Evolutionary conservation across 345 rosid species (phyloP).

Genomic region (Mallotus nudiflorus): DNA sequence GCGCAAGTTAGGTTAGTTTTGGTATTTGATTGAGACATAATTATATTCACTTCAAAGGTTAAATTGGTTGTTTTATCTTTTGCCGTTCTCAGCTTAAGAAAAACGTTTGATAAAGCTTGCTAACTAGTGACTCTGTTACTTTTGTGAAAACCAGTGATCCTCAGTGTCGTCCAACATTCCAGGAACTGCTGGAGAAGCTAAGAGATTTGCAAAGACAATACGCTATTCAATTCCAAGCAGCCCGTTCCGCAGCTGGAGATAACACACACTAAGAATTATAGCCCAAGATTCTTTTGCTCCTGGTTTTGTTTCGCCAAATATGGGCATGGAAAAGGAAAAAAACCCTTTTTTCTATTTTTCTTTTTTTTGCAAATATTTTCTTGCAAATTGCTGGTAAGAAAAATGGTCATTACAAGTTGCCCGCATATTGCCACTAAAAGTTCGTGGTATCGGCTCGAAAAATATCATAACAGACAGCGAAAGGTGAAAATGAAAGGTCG

Average conservation of each 20-base stretch:
- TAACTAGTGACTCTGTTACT: constrained; percentile 15
- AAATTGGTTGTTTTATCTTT: not conserved
- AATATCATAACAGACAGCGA: not conserved
- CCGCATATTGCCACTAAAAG: constrained; percentile 9
- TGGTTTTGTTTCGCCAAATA: not conserved
- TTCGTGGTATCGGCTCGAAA: constrained; percentile 3
- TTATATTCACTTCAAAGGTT: not conserved
- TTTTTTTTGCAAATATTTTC: not conserved
- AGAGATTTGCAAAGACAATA: constrained; percentile 77
- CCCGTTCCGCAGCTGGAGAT: constrained; percentile 51
- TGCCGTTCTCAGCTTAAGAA: not conserved
- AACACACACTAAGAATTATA: constrained; percentile 46
- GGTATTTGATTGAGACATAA: constrained; percentile 11
- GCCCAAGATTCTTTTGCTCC: not conserved
- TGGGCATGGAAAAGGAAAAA: not conserved
- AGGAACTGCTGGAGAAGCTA: constrained; percentile 76
- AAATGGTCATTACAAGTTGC: constrained; percentile 1
- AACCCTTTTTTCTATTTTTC: not conserved
- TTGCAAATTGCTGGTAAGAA: constrained; percentile 3
- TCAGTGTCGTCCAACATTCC: constrained; percentile 72
- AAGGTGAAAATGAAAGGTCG: not conserved
- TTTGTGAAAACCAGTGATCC: constrained; percentile 59
- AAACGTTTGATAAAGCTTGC: not conserved
- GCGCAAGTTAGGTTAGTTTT: constrained; percentile 2
- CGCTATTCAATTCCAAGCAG: constrained; percentile 63